A percentile compares a stretch with the other conserved stretches of the same genome.
Evolutionary conservation across 2,329 filamentous ascomycete genomes (phyloP).

Genomic region (Domatiomyces globalis): DNA sequence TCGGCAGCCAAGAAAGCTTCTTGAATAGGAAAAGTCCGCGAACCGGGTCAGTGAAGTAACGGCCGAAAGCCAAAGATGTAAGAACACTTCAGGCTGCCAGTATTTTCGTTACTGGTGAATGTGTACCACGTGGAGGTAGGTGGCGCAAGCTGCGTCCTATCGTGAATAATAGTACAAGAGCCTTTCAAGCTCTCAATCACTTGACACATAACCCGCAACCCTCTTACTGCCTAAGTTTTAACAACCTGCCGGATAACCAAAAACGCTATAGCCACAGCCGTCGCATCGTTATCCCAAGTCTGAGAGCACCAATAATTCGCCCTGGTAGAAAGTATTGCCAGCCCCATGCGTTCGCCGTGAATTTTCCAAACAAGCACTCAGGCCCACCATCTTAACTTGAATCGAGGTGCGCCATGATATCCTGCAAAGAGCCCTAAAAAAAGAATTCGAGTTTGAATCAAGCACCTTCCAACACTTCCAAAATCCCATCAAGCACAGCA

Average conservation of each 20-base stretch:
- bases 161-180: too few relatives aligned
- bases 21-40: too few relatives aligned
- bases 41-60: not conserved
- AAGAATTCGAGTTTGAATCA: not conserved
- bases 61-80: not conserved
- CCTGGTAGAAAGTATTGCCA: not conserved
- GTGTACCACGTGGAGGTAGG: too few relatives aligned
- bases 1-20: not conserved
- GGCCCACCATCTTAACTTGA: too few relatives aligned
- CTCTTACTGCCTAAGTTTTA: not conserved
- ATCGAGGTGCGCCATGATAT: too few relatives aligned
- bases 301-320: not conserved
- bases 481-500: constrained; percentile 33
- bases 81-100: too few relatives aligned
- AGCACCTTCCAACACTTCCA: constrained; percentile 31
- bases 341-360: not conserved
- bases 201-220: too few relatives aligned
- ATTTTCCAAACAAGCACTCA: not conserved
- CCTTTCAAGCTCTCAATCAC: too few relatives aligned
- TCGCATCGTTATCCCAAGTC: not conserved
- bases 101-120: too few relatives aligned
- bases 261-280: not conserved
- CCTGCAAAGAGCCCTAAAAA: too few relatives aligned
- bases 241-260: not conserved
- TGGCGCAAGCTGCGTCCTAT: too few relatives aligned